These are phyloP conservation scores for Rhododendron kiyosumense DNA, from an alignment of 148 eudicot species.

Conservation along the genomic window DNA sequence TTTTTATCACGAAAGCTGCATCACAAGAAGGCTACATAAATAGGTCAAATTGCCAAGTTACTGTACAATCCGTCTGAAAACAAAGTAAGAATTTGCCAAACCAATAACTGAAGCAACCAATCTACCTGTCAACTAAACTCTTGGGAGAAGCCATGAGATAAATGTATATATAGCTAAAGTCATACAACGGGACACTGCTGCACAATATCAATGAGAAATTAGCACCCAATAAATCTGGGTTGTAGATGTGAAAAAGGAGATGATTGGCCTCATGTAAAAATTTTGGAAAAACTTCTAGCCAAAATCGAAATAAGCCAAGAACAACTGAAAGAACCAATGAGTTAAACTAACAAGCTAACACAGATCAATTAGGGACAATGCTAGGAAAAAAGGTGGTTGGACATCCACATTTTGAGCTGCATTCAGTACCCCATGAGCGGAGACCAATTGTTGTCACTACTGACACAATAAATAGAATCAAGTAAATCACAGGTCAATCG, in stretches of 20 bases:
- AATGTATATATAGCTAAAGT: slow-evolving; percentile 74
- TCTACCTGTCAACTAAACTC: slow-evolving; percentile 93
- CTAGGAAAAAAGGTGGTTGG: neutral
- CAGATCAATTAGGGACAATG: neutral
- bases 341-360: neutral
- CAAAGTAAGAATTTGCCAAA: slow-evolving; percentile 4
- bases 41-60: slow-evolving; percentile 5
- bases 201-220: slow-evolving; percentile 17
- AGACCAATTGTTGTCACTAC: neutral
- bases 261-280: neutral
- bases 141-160: slow-evolving; percentile 69
- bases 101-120: slow-evolving; percentile 9
- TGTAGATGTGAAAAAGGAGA: too few relatives aligned
- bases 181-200: slow-evolving; percentile 93
- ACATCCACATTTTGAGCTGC: too few relatives aligned
- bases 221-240: neutral
- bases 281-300: neutral
- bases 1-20: slow-evolving; percentile 79
- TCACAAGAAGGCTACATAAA: slow-evolving; percentile 1
- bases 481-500: too few relatives aligned
- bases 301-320: neutral
- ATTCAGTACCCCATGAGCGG: neutral
- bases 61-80: neutral
- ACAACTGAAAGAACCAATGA: neutral
- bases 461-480: neutral